Evolutionary conservation across 75 land plant species (phyloP).

Genomic region (Pseudotsuga menziesii): DNA sequence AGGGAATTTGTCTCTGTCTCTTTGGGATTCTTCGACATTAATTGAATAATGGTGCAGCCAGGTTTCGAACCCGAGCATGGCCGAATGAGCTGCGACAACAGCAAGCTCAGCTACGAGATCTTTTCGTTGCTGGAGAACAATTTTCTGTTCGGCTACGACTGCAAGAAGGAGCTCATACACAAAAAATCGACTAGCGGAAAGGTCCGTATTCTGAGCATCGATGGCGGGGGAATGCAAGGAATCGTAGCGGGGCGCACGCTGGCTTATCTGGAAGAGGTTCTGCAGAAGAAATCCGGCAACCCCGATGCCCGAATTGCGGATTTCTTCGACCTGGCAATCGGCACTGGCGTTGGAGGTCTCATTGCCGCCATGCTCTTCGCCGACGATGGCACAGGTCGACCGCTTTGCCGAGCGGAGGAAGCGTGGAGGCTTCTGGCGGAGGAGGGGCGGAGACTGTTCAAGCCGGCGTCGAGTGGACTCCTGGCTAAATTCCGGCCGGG

Average conservation of each 20-base stretch:
- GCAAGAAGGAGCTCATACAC: neutral
- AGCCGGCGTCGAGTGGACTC: neutral
- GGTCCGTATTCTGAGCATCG: constrained; percentile 70
- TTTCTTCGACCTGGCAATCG: constrained; percentile 82
- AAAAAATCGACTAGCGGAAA: constrained; percentile 11
- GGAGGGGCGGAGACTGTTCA: constrained; percentile 38
- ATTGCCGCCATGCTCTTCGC: constrained; percentile 54
- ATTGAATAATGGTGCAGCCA: no score
- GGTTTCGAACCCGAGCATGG: no score
- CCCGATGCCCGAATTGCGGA: constrained; percentile 64
- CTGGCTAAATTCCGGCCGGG: no score
- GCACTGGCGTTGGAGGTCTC: constrained; percentile 81
- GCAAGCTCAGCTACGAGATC: constrained; percentile 43
- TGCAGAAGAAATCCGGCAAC: constrained; percentile 50
- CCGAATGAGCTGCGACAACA: no score
- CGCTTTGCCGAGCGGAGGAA: constrained; percentile 47
- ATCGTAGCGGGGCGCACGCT: constrained; percentile 65
- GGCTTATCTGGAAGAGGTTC: constrained; percentile 54
- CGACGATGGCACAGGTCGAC: constrained; percentile 22
- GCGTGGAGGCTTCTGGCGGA: constrained; percentile 36
- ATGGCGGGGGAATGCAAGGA: constrained; percentile 64
- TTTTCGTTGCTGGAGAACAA: constrained; percentile 58
- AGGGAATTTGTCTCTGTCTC: no score
- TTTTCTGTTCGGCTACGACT: constrained; percentile 22
- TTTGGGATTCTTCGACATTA: no score